Percentiles rank a stretch among this genome's conserved stretches.
Conservation (phyloP, 495 filamentous ascomycete species). For the Lichina pygmaea region DNA sequence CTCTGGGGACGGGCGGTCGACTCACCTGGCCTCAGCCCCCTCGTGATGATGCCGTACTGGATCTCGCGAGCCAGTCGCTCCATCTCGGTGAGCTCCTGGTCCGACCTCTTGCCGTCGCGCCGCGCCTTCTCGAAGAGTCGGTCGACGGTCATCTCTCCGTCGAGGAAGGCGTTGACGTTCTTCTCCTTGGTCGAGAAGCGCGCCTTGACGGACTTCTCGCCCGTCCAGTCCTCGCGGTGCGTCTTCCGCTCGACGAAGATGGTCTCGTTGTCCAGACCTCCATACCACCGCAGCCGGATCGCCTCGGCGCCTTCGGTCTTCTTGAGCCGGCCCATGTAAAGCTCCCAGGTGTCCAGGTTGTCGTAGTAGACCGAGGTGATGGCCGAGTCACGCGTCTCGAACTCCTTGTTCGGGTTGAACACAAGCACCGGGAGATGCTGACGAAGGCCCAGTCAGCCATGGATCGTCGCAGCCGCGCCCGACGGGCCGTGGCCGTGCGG, state of each 20-base stretch:
- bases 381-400: constrained; percentile 63
- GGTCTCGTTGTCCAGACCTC: constrained; percentile 76
- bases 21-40: constrained; percentile 39
- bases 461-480: background rate
- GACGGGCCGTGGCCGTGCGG: background rate
- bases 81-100: constrained; percentile 67
- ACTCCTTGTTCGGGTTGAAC: constrained; percentile 94
- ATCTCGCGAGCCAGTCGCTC: constrained; percentile 78
- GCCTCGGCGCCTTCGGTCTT: constrained; percentile 97
- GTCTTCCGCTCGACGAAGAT: constrained; percentile 97
- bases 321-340: constrained; percentile 82
- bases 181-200: constrained; percentile 91
- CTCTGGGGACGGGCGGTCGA: background rate
- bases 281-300: constrained; percentile 91
- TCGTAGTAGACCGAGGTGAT: constrained; percentile 98
- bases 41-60: constrained; percentile 72
- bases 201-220: constrained; percentile 95
- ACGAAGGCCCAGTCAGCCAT: constrained; percentile 4
- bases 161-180: constrained; percentile 72
- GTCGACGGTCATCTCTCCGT: constrained; percentile 54
- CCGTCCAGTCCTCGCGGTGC: constrained; percentile 96
- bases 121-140: constrained; percentile 82
- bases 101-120: constrained; percentile 75
- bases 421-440: constrained; percentile 86
- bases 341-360: constrained; percentile 73